Evolutionary conservation across 129 eudicot genomes (phyloP).

Genomic region (Arctium minus): DNA sequence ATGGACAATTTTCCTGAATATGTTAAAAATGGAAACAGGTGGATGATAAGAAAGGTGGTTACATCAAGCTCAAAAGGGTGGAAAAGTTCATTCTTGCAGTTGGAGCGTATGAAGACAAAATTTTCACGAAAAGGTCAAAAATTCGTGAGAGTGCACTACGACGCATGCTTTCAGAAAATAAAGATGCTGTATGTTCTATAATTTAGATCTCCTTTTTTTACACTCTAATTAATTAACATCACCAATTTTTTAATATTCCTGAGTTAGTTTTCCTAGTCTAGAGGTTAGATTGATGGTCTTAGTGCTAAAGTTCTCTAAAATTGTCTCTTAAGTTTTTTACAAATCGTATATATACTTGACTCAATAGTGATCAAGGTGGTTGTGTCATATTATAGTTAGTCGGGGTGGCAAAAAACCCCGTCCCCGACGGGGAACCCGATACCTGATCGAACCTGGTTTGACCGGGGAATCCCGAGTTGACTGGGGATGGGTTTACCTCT

Average conservation of each 20-base stretch:
- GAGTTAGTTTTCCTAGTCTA: not conserved
- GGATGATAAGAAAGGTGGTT: conserved; percentile 33
- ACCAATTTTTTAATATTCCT: not conserved
- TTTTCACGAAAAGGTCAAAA: conserved; percentile 48
- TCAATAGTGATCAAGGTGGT: not conserved
- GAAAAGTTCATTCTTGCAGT: conserved; percentile 58
- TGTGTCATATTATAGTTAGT: not conserved
- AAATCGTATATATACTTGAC: not conserved
- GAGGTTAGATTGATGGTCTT: not conserved
- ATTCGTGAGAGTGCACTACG: conserved; percentile 25
- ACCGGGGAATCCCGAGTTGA: no score
- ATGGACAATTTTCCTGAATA: not conserved
- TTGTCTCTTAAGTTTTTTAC: not conserved
- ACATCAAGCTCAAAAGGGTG: conserved; percentile 45
- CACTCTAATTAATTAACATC: not conserved
- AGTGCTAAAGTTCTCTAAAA: not conserved
- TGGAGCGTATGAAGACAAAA: conserved; percentile 50
- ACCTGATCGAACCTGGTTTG: no score
- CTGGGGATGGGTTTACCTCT: no score
- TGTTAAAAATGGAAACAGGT: conserved; percentile 30
- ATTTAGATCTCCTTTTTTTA: not conserved
- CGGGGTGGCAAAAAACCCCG: no score
- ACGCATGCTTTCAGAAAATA: conserved; percentile 14
- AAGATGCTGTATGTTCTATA: conserved; percentile 26
- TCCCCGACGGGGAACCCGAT: no score